Evolutionary conservation across 208 protist species (phyloP).

Genomic region (Entamoeba invadens): DNA sequence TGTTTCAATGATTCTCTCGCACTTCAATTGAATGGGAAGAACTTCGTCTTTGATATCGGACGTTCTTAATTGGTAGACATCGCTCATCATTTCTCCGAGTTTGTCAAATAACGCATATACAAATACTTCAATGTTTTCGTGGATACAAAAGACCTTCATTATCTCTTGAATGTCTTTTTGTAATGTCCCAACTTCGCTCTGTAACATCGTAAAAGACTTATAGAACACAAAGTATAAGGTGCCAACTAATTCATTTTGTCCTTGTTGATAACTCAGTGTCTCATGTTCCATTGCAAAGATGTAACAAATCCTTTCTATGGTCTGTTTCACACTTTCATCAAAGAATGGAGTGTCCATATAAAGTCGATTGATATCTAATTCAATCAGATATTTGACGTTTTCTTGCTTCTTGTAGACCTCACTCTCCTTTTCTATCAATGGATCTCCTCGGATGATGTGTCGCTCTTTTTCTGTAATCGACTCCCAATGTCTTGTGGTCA

Average conservation of each 20-base stretch:
- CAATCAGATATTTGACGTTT: no score
- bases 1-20: background rate
- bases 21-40: background rate
- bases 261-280: background rate
- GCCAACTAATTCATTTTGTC: background rate
- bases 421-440: no score
- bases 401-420: no score
- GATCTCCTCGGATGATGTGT: no score
- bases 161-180: background rate
- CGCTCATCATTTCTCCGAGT: background rate
- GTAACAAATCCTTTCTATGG: background rate
- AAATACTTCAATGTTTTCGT: no score
- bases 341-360: background rate
- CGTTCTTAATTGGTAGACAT: background rate
- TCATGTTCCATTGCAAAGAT: background rate
- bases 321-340: background rate
- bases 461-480: no score
- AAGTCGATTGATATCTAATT: background rate
- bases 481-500: no score
- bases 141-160: background rate
- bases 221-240: background rate
- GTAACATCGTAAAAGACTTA: background rate
- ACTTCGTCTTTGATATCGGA: background rate
- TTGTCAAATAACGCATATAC: background rate
- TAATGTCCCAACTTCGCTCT: background rate